phyloP scores from a whole-genome alignment of 2,329 filamentous ascomycete species.

The Calonectria ilicicola region DNA sequence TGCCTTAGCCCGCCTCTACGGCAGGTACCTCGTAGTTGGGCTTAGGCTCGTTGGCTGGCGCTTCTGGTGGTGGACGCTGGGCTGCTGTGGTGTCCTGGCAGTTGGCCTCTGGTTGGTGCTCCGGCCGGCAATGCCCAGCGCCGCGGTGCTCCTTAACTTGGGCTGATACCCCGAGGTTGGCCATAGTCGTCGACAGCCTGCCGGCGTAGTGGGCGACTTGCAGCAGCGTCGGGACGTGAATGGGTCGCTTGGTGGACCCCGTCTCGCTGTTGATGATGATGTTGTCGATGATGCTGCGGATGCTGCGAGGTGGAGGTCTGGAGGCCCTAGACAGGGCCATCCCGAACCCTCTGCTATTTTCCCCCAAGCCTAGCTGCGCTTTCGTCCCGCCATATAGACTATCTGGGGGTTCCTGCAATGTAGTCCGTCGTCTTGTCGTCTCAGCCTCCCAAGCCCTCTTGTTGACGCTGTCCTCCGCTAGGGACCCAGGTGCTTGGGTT shows the following conservation, averaged over 20 bases:
- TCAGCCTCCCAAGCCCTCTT: slow-evolving; percentile 1
- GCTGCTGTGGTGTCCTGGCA: slow-evolving; percentile 25
- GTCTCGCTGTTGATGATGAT: slow-evolving; percentile 19
- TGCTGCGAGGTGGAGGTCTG: slow-evolving; percentile 2
- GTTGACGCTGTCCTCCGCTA: background rate
- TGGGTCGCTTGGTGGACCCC: slow-evolving; percentile 16
- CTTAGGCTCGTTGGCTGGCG: slow-evolving; percentile 31
- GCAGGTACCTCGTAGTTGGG: slow-evolving; percentile 27
- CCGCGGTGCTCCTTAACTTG: slow-evolving; percentile 25
- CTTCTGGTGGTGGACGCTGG: slow-evolving; percentile 28
- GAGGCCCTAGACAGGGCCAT: slow-evolving; percentile 6
- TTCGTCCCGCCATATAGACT: slow-evolving; percentile 1
- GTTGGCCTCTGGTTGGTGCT: slow-evolving; percentile 4
- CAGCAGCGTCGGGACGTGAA: slow-evolving; percentile 24
- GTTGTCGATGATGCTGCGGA: slow-evolving; percentile 12
- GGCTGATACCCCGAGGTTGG: slow-evolving; percentile 21
- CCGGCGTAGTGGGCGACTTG: slow-evolving; percentile 18
- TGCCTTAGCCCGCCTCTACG: slow-evolving; percentile 27
- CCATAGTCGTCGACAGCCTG: slow-evolving; percentile 14
- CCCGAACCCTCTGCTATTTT: background rate
- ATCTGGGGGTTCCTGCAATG: slow-evolving; percentile 7
- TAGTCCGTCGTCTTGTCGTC: slow-evolving; percentile 6
- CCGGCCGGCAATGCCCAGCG: slow-evolving; percentile 39
- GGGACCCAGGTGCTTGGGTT: slow-evolving; percentile 6
- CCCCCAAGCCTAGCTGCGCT: background rate